A percentile compares a stretch with the other conserved stretches of the same genome.
phyloP scores from a whole-genome alignment of 208 protist species.

The Trypanosoma conorhini region DNA sequence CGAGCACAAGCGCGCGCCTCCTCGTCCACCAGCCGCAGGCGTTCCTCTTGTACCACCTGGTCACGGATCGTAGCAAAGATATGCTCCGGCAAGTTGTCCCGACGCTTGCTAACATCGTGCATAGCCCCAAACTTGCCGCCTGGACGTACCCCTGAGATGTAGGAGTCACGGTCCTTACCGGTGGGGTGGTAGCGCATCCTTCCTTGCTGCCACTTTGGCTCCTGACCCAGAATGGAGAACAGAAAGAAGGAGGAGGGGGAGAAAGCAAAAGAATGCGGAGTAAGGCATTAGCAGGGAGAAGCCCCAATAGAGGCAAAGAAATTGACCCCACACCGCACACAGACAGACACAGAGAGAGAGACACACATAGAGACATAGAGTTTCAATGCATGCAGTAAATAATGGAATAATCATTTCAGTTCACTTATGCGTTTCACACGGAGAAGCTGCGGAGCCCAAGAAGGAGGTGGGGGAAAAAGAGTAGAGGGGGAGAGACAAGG shows the following conservation, averaged over 20 bases:
- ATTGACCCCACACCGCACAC: conserved; percentile 19
- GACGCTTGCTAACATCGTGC: conserved; percentile 82
- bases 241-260: background rate
- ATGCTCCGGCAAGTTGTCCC: conserved; percentile 87
- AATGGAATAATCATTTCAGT: background rate
- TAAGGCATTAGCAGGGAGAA: conserved; percentile 18
- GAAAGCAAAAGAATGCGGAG: conserved; percentile 12
- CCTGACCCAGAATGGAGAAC: background rate
- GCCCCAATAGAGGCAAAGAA: conserved; percentile 20
- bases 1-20: conserved; percentile 50
- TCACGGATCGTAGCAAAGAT: conserved; percentile 79
- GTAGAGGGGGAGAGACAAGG: conserved; percentile 8
- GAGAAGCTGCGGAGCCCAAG: conserved; percentile 8
- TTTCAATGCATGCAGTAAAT: background rate
- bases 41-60: conserved; percentile 71
- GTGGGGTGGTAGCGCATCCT: conserved; percentile 63
- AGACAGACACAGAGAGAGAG: too few relatives aligned
- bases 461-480: conserved; percentile 10
- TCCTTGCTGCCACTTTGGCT: background rate
- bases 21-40: conserved; percentile 57
- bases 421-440: background rate
- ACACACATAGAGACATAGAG: too few relatives aligned
- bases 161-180: conserved; percentile 82
- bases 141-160: conserved; percentile 80
- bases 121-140: conserved; percentile 53